Evolutionary conservation across 2,329 filamentous ascomycete species (phyloP).

Genomic region (Hymenoscyphus albidus): DNA sequence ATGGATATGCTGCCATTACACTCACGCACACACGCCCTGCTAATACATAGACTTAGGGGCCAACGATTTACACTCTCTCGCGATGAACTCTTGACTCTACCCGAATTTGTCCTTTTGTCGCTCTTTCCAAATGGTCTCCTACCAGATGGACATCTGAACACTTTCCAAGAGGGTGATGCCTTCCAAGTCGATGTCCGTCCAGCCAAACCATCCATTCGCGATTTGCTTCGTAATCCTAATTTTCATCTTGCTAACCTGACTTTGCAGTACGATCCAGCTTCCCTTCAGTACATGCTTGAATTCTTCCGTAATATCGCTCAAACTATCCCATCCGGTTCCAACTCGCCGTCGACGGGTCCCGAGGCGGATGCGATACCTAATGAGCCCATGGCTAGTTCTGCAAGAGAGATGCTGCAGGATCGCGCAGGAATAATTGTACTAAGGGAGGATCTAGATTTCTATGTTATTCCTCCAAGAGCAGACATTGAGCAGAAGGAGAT

Average conservation of each 20-base stretch:
- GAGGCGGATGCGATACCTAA: constrained; percentile 63
- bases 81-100: constrained; percentile 90
- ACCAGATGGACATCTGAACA: constrained; percentile 92
- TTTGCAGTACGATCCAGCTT: constrained; percentile 87
- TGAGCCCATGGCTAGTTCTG: constrained; percentile 67
- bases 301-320: constrained; percentile 96
- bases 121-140: constrained; percentile 98
- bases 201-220: constrained; percentile 33
- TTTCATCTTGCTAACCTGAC: constrained; percentile 42
- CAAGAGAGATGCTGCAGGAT: constrained; percentile 76
- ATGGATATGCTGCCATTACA: constrained; percentile 34
- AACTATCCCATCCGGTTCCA: constrained; percentile 76
- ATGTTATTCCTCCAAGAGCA: constrained; percentile 81
- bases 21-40: constrained; percentile 17
- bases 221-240: constrained; percentile 38
- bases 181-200: constrained; percentile 93
- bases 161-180: constrained; percentile 86
- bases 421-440: constrained; percentile 95
- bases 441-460: constrained; percentile 95
- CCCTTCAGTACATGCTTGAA: constrained; percentile 97
- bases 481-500: constrained; percentile 87
- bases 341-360: constrained; percentile 61
- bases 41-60: constrained; percentile 56
- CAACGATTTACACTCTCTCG: constrained; percentile 90
- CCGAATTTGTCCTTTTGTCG: constrained; percentile 96